Evolutionary conservation across 768 basidiomycete genomes (phyloP), one percentile per base, ranked within the genome.

Genomic region (Sistotremastrum suecicum): DNA sequence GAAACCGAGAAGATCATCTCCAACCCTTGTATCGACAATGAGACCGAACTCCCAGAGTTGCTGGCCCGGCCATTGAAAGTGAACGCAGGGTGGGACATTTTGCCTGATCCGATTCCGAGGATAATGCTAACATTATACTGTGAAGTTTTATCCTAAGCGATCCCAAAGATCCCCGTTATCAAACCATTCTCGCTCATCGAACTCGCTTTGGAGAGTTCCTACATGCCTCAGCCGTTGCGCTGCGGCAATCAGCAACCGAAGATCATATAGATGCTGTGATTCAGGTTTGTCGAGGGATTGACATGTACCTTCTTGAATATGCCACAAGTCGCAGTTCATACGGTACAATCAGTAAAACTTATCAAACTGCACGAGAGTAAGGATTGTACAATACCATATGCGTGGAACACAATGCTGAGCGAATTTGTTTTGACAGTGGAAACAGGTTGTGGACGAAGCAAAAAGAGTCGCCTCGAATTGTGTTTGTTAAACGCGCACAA

Each of bases 181-280:
- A 81, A 58, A 70, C 65, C 39, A 76, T 80, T 12, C 60, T 66
- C 10, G 58, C 65, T 0, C 71, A 80, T 51, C 76, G 83, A 33
- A 56, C 63, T 29, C 72, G 77, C 10, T 83, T 83, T 52, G 89
- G 85, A 3, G 61, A 74, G 34, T 63, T 86, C 7, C 61, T 86
- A 35, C 76, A 83, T 49, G 63, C 63, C 33, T 88, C 87, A 2
- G 78, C 88, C 2, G 66, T 63, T 20, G 68, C 75, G 10, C 63
- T 90, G 36, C 74, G 76, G 35, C 70, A 73, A 53, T 72, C 68
- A 8, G 74, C 72, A 39, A 76, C 74, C 34, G 86, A 88, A 59
- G 85, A 89, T 57, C 83, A 87, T 50, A 83, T 87, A 39, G 92
- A 98, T 58, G 83, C 86, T 4, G 76, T 94, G 33, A 71, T 86